Base-by-base conservation (phyloP, 1,139 yeast genomes). In the Yamadazyma spencermartinsiae region DNA sequence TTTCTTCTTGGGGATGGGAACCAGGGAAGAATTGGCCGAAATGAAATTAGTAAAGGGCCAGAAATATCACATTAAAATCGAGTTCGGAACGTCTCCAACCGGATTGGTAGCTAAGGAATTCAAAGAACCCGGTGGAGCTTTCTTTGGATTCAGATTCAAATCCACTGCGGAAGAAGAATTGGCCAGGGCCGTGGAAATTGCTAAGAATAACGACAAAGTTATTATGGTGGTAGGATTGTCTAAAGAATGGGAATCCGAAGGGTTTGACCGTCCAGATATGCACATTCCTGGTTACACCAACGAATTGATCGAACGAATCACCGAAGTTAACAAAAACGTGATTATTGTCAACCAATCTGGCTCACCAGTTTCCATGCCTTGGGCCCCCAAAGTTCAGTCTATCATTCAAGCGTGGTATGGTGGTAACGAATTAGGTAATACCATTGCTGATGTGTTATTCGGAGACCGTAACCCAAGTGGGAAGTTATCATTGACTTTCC, bases 281-380 rank as follows among this genome's bases (percentile, higher is more conserved):
- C 55, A 51, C 8, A 50, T 77, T 21, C 85, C 86, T 31, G 74
- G 74, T 10, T 55, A 60, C 39, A 71, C 78, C 30, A 69, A 77
- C 44, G 62, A 66, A 33, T 61, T 80, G 39, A 65, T 79, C 18
- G 58, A 53, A 21, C 76, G 67, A 25, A 70, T 80, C 14, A 40
- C 66, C 26, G 62, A 61, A 34, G 82, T 64, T 33, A 79, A 78
- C 49, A 68, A 72, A 28, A 74, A 78, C 50, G 68, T 74, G 8
- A 70, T 77, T 16, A 63, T 79, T 33, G 82, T 79, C 18, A 72
- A 76, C 56, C 84, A 79, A 54, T 70, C 81, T 2, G 86, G 86
- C 38, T 68, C 82, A 9, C 85, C 86, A 1, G 83, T 80, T 20
- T 64, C 74, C 25, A 64, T 80, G 69, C 81, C 82, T 21, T 79